These are phyloP conservation scores for Candida andamanensis DNA, from an alignment of 805 yeast genomes.

Conservation along the genomic window DNA sequence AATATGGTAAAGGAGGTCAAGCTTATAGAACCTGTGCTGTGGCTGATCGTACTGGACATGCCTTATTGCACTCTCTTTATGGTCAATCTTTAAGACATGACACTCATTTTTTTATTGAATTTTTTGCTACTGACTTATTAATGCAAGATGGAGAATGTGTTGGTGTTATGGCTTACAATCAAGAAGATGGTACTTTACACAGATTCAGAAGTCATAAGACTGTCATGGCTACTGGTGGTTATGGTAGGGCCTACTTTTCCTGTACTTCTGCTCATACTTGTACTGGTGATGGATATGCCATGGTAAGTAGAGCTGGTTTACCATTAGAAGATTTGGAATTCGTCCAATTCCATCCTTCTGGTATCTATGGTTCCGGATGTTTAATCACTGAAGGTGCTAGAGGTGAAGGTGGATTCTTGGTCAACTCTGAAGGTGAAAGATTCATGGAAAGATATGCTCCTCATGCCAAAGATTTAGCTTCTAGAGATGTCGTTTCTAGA, in stretches of 20 bases:
- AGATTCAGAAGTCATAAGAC: constrained; percentile 97
- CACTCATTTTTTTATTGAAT: constrained; percentile 97
- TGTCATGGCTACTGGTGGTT: constrained; percentile 97
- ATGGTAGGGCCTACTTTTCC: constrained; percentile 96
- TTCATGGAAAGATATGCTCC: constrained; percentile 99
- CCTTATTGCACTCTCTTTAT: constrained; percentile 88
- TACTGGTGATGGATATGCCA: constrained; percentile 98
- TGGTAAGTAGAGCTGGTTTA: constrained; percentile 97
- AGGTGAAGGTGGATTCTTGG: constrained; percentile 98
- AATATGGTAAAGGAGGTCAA: constrained; percentile 97
- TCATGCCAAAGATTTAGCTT: constrained; percentile 95
- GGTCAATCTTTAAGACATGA: constrained; percentile 96
- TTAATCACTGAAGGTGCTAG: constrained; percentile 99
- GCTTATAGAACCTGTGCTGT: constrained; percentile 99
- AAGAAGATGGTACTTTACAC: constrained; percentile 98
- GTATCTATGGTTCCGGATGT: constrained; percentile 99
- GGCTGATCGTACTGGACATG: constrained; percentile 99
- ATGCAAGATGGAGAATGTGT: constrained; percentile 95
- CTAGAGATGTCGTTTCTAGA: constrained; percentile 97
- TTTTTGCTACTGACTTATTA: constrained; percentile 88
- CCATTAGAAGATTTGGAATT: constrained; percentile 97
- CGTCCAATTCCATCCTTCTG: constrained; percentile 98
- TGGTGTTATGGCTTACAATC: constrained; percentile 96
- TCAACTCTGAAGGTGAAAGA: constrained; percentile 97
- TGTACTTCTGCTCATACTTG: constrained; percentile 99